phyloP scores from a whole-genome alignment of 2,329 filamentous ascomycete species.

The Curvularia eragrostidis region DNA sequence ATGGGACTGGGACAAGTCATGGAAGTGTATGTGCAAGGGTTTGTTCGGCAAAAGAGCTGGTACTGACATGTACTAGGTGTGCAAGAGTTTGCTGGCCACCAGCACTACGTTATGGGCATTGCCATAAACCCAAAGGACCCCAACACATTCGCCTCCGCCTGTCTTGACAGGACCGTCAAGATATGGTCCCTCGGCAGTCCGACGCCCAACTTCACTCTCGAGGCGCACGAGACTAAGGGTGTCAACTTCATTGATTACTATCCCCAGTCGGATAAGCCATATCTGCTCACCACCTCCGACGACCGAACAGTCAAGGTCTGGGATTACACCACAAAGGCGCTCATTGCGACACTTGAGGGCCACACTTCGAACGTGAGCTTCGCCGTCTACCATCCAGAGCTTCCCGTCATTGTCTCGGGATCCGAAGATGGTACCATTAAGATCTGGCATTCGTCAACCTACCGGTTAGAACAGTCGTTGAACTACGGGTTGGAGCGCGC shows the following conservation, averaged over 20 bases:
- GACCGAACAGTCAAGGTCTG: conserved; percentile 97
- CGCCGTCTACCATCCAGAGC: conserved; percentile 94
- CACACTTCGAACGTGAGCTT: conserved; percentile 99
- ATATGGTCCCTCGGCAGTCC: conserved; percentile 95
- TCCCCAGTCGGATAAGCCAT: conserved; percentile 73
- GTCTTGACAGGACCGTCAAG: conserved; percentile 95
- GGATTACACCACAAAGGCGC: conserved; percentile 98
- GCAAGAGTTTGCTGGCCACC: conserved; percentile 94
- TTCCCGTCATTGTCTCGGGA: conserved; percentile 96
- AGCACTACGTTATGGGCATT: conserved; percentile 95
- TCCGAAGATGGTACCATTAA: conserved; percentile 97
- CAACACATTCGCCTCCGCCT: conserved; percentile 90
- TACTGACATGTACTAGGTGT: conserved; percentile 57
- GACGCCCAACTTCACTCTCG: conserved; percentile 95
- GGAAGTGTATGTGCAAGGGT: conserved; percentile 73
- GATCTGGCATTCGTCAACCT: conserved; percentile 98
- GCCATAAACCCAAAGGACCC: conserved; percentile 89
- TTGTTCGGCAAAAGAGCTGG: neutral
- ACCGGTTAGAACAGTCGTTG: conserved; percentile 91
- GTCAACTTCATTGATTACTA: conserved; percentile 97
- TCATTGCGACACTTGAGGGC: conserved; percentile 95
- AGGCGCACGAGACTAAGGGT: conserved; percentile 95
- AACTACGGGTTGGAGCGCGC: conserved; percentile 96
- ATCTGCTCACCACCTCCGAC: conserved; percentile 94
- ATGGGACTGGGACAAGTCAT: conserved; percentile 98